Evolutionary conservation across 2,329 filamentous ascomycete species (phyloP).

Genomic region (Monascus ruber): DNA sequence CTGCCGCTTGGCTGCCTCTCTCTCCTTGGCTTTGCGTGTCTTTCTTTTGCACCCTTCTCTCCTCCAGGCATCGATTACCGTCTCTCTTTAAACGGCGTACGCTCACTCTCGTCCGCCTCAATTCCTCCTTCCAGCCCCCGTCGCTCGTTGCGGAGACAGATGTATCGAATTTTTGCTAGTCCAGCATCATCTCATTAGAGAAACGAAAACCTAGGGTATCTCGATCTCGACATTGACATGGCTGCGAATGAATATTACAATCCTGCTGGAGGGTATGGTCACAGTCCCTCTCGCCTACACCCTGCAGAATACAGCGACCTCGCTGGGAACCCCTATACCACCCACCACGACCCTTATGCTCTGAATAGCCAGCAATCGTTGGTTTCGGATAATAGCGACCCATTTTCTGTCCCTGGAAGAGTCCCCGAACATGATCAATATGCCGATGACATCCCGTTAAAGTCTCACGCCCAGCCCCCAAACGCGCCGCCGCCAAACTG

Average conservation of each 20-base stretch:
- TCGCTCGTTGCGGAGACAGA: no score
- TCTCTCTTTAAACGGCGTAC: no score
- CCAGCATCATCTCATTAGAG: no score
- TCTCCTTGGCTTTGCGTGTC: no score
- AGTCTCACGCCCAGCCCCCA: constrained; percentile 21
- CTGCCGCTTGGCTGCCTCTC: no score
- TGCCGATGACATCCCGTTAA: constrained; percentile 32
- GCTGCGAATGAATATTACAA: constrained; percentile 58
- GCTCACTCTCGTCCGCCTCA: no score
- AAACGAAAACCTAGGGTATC: neutral
- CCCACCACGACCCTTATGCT: constrained; percentile 31
- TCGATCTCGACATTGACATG: constrained; percentile 34
- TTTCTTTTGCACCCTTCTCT: no score
- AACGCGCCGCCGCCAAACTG: constrained; percentile 22
- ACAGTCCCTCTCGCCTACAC: constrained; percentile 19
- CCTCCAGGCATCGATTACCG: no score
- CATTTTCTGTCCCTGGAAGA: constrained; percentile 18
- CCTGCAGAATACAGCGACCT: constrained; percentile 11
- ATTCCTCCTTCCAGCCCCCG: no score
- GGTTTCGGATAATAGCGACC: constrained; percentile 21
- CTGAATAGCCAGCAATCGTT: constrained; percentile 28
- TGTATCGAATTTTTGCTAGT: no score
- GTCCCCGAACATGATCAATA: constrained; percentile 25
- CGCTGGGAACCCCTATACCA: constrained; percentile 30
- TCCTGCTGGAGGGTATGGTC: constrained; percentile 18